Conservation (phyloP, 306 rosid genomes). For the Myrica gale region DNA sequence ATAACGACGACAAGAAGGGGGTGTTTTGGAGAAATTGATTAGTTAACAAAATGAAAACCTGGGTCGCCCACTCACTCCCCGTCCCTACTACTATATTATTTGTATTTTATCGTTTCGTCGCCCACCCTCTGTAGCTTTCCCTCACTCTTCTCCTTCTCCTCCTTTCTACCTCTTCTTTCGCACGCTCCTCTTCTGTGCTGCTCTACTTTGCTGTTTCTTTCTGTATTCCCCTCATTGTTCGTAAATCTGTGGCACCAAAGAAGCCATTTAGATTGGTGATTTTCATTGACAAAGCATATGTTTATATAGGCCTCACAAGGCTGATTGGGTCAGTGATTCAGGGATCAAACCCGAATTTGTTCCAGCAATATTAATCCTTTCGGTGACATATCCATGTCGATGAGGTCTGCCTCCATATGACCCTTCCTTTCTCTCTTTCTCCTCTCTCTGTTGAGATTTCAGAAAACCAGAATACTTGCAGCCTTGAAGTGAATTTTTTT, state of each 20-base stretch:
- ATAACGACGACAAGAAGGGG: background rate
- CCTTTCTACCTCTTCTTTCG: background rate
- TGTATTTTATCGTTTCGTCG: background rate
- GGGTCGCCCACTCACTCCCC: background rate
- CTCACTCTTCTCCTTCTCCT: background rate
- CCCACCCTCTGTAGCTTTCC: background rate
- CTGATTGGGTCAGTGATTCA: background rate
- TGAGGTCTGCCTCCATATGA: conserved; percentile 33
- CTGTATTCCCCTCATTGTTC: background rate
- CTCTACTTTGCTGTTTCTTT: background rate
- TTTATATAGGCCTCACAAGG: background rate
- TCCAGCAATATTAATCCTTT: background rate
- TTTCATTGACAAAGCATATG: background rate
- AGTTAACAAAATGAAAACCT: background rate
- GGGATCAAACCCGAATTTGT: conserved; percentile 9
- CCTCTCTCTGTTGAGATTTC: background rate
- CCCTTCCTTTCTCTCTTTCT: background rate
- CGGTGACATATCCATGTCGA: background rate
- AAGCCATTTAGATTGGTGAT: background rate
- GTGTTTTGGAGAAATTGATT: background rate
- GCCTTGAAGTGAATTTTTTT: conserved; percentile 2
- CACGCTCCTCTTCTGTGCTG: background rate
- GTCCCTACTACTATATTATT: conserved; percentile 1
- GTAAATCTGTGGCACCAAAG: background rate
- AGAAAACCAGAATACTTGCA: background rate